Percentiles rank a stretch among this genome's conserved stretches.
Conservation (phyloP, 1,284 basidiomycete species). For the Quambalaria eucalypti region DNA sequence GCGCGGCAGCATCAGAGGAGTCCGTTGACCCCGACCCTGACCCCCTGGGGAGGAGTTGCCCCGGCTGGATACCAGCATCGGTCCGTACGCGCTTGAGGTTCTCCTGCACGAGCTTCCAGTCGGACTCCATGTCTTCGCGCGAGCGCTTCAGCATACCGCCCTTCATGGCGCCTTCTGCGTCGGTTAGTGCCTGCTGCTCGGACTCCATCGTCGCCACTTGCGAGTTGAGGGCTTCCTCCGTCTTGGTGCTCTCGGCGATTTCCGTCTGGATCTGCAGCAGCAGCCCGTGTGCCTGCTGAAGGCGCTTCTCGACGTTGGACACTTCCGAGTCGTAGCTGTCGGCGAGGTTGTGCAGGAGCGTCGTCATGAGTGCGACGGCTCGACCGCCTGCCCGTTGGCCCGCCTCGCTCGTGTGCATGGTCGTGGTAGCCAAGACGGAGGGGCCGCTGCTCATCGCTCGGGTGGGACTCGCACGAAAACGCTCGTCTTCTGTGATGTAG, state of each 20-base stretch:
- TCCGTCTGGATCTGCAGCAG: slow-evolving; percentile 81
- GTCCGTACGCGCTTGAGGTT: slow-evolving; percentile 22
- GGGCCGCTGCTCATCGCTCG: slow-evolving; percentile 13
- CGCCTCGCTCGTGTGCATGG: slow-evolving; percentile 72
- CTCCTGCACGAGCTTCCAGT: slow-evolving; percentile 27
- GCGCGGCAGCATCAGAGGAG: slow-evolving; percentile 7
- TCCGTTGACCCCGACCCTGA: neutral
- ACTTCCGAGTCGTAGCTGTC: slow-evolving; percentile 89
- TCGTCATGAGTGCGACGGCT: slow-evolving; percentile 66
- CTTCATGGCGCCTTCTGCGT: slow-evolving; percentile 61
- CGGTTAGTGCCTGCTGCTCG: slow-evolving; percentile 57
- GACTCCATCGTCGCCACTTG: slow-evolving; percentile 63
- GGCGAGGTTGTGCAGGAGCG: slow-evolving; percentile 79
- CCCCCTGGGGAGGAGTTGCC: slow-evolving; percentile 7
- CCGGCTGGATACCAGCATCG: slow-evolving; percentile 18
- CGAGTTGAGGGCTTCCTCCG: slow-evolving; percentile 58
- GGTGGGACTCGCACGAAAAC: slow-evolving; percentile 78
- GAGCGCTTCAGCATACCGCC: slow-evolving; percentile 70
- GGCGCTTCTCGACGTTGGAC: slow-evolving; percentile 80
- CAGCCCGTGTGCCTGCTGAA: slow-evolving; percentile 78
- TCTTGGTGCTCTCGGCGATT: slow-evolving; percentile 60
- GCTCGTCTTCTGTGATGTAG: slow-evolving; percentile 96
- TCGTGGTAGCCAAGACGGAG: slow-evolving; percentile 12
- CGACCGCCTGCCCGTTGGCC: slow-evolving; percentile 77
- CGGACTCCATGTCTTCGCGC: slow-evolving; percentile 47